Base-by-base conservation (phyloP, 1,284 basidiomycete genomes). In the Leucocoprinus gongylophorus region DNA sequence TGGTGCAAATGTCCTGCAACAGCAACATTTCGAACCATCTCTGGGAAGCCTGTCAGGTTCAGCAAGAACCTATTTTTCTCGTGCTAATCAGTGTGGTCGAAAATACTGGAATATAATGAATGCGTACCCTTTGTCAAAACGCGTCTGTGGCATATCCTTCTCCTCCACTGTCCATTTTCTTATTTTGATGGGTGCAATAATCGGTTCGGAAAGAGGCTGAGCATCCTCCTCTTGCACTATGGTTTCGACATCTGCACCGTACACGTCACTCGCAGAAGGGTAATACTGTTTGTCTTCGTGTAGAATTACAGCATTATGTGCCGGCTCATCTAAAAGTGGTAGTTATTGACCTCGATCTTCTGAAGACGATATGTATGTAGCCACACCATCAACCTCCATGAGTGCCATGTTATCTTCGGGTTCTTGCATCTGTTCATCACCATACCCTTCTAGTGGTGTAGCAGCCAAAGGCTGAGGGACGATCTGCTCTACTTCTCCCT, bases 241-340 rank as follows among this genome's bases (percentile, higher is more conserved):
- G 1, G 95, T 90, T 71, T 99, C 95, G 20, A 99, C 95, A 54
- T 88, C 95, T 42, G 83, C 78, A 7, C 95, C 97, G 66, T 99
- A 99, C 1, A 95, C 84, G 46, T 98, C 92, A 50, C 78, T 76
- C 0, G 97, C 97, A 10, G 88, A 88, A 7, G 93, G 92, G 65
- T 99, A 99, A 72, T 99, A 99, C 68, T 94, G 89, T 70, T 99
- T 99, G 73, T 99, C 91, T 67, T 99, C 97, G 63, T 99, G 95
- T 51, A 97, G 74, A 43, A 97, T 71, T 28, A 97, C 90, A 46
- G 94, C 92, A 59, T 91, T 93, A 57, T 89, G 85, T 37, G 77
- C 67, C 43, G 85, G 83, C 63, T 84, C 87, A 86, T 55, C 48
- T 54, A 32, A 44, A 10, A 20, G 28, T 42, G 33, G 38, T 42